These are phyloP conservation scores for Trichoderma polysporum DNA, from an alignment of 2,329 filamentous ascomycete species.

Conservation along the genomic window DNA sequence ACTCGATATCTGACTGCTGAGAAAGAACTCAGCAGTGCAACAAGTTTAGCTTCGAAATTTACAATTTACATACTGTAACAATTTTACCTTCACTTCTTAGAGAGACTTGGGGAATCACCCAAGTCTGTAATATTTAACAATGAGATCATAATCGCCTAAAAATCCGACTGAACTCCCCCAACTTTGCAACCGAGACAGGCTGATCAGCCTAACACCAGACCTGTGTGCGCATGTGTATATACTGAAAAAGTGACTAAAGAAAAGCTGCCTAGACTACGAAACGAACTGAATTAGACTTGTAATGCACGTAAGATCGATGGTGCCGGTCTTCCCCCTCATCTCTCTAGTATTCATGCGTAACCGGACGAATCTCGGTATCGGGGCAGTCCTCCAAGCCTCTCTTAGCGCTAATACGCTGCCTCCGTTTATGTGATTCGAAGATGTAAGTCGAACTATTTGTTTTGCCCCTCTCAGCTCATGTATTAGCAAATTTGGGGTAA, in stretches of 20 bases:
- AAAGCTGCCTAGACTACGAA: neutral
- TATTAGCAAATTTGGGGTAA: neutral
- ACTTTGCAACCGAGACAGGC: neutral
- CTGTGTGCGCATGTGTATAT: neutral
- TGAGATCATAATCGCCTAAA: neutral
- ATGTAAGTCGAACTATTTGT: neutral
- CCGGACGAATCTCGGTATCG: slow-evolving; percentile 13
- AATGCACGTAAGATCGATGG: slow-evolving; percentile 1
- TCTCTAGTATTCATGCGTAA: too few species aligned
- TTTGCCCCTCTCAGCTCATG: neutral
- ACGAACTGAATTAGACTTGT: neutral
- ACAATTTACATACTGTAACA: neutral
- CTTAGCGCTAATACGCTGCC: neutral
- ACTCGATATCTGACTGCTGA: neutral
- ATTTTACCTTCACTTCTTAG: neutral
- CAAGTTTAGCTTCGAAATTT: neutral
- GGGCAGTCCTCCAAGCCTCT: neutral
- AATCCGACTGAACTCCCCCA: neutral
- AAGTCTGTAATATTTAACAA: neutral
- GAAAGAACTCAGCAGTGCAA: neutral
- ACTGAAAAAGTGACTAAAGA: neutral
- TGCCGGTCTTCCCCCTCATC: neutral
- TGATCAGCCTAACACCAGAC: neutral
- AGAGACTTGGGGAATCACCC: neutral
- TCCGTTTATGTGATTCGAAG: neutral